Evolutionary conservation across 2,329 filamentous ascomycete genomes (phyloP), one percentile per base, ranked within the genome.

Genomic region (Fusarium algeriense): DNA sequence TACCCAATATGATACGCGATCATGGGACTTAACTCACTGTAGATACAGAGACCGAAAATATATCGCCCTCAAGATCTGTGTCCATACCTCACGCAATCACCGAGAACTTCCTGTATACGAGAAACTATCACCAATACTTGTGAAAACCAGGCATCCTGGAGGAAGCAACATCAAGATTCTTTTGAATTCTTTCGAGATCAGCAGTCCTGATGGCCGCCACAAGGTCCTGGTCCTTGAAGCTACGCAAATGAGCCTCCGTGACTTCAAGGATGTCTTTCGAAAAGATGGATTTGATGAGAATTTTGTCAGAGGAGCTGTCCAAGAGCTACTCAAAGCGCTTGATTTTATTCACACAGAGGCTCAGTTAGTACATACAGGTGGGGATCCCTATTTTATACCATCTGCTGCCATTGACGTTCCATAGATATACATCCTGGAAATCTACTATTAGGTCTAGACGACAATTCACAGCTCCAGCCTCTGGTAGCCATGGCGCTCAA

Each of bases 331-430:
- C n/a, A 60, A 77, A 23, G 78, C 76, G 5, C 73, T 82, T 41
- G 77, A 81, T 26, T 82, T 81, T 44, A 63, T 82, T 5, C 81
- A 83, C 20, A 72, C 58, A 2, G 76, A 83, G 50, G 79, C 72
- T 0, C 49, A 78, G 13, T 46, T 74, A 3, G 73, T 78, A 0
- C 79, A 82, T 50, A 80, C 78, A 55, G 79, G 80, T 80, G 74
- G 1, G 70, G 8, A 17, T 14, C 14, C 6, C 7, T 1, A 17
- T 20, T 20, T 12, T n/a, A 3, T 4, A 15, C 11, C 19, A 6
- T 17, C 17, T 5, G 5, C 40, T 63, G 6, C 69, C 26, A 14
- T 17, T 15, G 3, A 20, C 28, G 3, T 23, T 23, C 23, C 23
- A 23, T 23, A 78, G 76, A 78, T 44, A 46, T 78, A 15, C 76